Conservation (phyloP, 805 yeast species). For the Spathaspora sp. region DNA sequence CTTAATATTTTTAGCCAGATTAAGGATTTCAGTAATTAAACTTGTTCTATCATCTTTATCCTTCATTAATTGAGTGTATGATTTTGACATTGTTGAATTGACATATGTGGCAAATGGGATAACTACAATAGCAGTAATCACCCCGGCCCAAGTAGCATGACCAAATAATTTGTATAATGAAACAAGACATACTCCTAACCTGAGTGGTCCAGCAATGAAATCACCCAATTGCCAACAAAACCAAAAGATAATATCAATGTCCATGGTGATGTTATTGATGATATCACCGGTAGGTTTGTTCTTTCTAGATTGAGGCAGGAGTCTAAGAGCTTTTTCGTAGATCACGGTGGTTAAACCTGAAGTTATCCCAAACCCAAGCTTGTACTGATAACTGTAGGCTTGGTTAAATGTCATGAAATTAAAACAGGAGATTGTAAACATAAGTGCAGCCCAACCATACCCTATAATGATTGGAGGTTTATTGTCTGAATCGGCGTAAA, state of each 20-base stretch:
- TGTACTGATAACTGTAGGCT: constrained; percentile 10
- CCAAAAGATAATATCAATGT: constrained; percentile 17
- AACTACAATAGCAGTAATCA: constrained; percentile 25
- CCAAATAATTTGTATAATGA: constrained; percentile 34
- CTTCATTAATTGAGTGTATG: constrained; percentile 26
- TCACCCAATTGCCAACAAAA: constrained; percentile 13
- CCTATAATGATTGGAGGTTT: constrained; percentile 26
- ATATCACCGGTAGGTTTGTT: constrained; percentile 31
- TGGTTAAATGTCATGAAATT: constrained; percentile 22
- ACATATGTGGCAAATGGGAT: constrained; percentile 28
- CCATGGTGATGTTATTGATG: constrained; percentile 30
- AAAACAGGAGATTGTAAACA: constrained; percentile 23
- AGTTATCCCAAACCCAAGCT: constrained; percentile 13
- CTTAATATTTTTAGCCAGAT: constrained; percentile 35
- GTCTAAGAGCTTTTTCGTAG: constrained; percentile 24
- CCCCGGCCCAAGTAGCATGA: constrained; percentile 34
- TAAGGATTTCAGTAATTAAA: constrained; percentile 35
- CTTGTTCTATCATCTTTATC: constrained; percentile 35
- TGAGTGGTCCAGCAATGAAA: constrained; percentile 19
- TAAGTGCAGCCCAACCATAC: constrained; percentile 17
- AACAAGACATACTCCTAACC: constrained; percentile 21
- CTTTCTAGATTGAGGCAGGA: constrained; percentile 30
- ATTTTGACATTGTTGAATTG: constrained; percentile 20
- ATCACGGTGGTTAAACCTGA: constrained; percentile 21
- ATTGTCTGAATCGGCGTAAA: constrained; percentile 1